A percentile compares a stretch with the other conserved stretches of the same genome.
Conservation (phyloP, 2,329 filamentous ascomycete genomes). For the Shiraia sp. region DNA sequence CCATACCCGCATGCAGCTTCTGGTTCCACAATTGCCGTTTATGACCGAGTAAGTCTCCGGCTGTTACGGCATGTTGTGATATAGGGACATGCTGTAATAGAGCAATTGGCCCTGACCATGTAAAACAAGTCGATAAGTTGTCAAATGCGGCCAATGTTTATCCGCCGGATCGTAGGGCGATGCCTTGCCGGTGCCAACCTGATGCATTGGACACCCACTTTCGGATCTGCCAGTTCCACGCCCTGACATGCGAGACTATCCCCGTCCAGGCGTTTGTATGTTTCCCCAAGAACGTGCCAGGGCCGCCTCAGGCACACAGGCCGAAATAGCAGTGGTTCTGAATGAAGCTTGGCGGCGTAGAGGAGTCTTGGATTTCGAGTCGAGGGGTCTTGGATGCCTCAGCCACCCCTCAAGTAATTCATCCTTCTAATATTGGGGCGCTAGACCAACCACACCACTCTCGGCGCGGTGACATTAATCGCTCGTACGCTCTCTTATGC, state of each 20-base stretch:
- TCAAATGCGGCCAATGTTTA: slow-evolving; percentile 20
- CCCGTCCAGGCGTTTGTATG: slow-evolving; percentile 3
- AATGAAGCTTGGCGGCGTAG: slow-evolving; percentile 23
- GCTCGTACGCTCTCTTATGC: slow-evolving; percentile 1
- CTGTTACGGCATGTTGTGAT: neutral
- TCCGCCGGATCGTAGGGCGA: slow-evolving; percentile 19
- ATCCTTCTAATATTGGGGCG: slow-evolving; percentile 5
- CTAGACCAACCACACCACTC: slow-evolving; percentile 1
- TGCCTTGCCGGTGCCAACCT: slow-evolving; percentile 23
- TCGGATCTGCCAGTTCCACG: slow-evolving; percentile 29
- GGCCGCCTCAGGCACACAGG: slow-evolving; percentile 21
- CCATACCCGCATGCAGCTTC: slow-evolving; percentile 12
- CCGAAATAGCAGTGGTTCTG: slow-evolving; percentile 26
- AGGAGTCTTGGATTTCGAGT: slow-evolving; percentile 15
- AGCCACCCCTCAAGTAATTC: slow-evolving; percentile 7
- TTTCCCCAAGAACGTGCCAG: slow-evolving; percentile 12
- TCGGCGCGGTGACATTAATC: slow-evolving; percentile 6
- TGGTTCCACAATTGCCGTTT: slow-evolving; percentile 19
- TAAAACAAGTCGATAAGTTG: slow-evolving; percentile 9
- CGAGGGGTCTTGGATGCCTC: slow-evolving; percentile 7
- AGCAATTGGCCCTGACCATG: slow-evolving; percentile 5
- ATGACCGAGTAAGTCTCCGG: slow-evolving; percentile 6
- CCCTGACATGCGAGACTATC: slow-evolving; percentile 14
- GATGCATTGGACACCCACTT: slow-evolving; percentile 13
- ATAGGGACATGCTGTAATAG: neutral